These are phyloP conservation scores for Corymbia calophylla DNA, from an alignment of 441 rosid species.

Conservation along the genomic window DNA sequence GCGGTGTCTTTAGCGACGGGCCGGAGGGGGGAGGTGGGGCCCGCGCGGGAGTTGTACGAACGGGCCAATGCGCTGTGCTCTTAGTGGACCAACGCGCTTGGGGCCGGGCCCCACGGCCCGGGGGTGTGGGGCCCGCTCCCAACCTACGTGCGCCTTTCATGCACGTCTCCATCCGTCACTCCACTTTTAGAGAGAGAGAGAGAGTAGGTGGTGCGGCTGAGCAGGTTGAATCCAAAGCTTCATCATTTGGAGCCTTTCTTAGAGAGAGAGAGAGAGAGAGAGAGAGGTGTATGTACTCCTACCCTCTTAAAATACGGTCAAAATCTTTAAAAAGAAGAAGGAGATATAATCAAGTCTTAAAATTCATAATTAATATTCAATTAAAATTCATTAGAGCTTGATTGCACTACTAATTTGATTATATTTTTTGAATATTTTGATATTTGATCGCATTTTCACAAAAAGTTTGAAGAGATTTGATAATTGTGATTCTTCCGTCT, in stretches of 20 bases:
- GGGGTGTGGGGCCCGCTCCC: not conserved
- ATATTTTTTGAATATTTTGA: not conserved
- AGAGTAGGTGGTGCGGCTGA: not conserved
- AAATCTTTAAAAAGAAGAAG: fast-evolving
- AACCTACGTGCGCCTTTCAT: not conserved
- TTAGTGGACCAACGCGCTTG: not conserved
- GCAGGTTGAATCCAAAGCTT: not conserved
- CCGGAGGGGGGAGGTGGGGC: not conserved
- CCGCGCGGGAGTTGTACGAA: not conserved
- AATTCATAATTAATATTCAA: too few species aligned
- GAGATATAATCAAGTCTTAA: not conserved
- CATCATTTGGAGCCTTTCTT: not conserved
- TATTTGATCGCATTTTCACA: not conserved
- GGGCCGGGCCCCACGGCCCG: not conserved
- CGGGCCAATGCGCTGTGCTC: not conserved
- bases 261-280: not conserved
- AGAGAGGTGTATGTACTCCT: not conserved
- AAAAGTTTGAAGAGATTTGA: fast-evolving
- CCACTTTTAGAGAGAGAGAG: not conserved
- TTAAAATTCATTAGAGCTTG: too few species aligned
- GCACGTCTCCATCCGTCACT: not conserved
- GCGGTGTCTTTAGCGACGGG: not conserved
- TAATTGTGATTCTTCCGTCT: fast-evolving
- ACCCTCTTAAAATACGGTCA: fast-evolving
- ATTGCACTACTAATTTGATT: fast-evolving